Base-by-base conservation (phyloP, 805 yeast genomes). In the Candida nonsorbophila region DNA sequence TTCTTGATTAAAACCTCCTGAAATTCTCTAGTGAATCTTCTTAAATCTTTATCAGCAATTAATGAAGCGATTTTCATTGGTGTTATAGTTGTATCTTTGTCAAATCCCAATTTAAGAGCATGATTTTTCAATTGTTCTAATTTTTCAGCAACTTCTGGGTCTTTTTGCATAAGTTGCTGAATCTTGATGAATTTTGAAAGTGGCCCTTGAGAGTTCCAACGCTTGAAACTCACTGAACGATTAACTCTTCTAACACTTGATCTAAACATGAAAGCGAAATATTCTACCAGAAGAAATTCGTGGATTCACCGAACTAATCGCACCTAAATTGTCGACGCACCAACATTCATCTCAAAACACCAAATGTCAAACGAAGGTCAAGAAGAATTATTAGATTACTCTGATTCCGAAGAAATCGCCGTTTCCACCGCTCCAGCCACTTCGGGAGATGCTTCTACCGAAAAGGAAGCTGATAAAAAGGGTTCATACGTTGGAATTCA, bases 311-410 rank as follows among this genome's bases (percentile, higher is more conserved):
- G 9, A 7, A 7, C 7, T 10, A 18, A 7, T 7, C 20, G 20
- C 7, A 7, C 20, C 20, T 7, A 18, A 18, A 18, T 7, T 18
- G 7, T 18, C 20, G 20, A 7, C 20, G 20, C 7, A 18, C 7
- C 7, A 10, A 7, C 20, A 10, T 18, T 10, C 7, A 18, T 7
- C 20, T 12, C 11, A 11, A 22, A 22, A 7, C 7, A 9, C 24
- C 12, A 22, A 22, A 84, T 85, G 94, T 85, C 95, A 33, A 84
- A 84, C 81, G 94, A 84, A 74, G 94, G 92, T 55, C 97, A 90
- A 83, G 98, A 92, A 84, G 98, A 92, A 75, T 78, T 92, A 59
- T 79, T 92, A 67, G 98, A 92, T 62, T 92, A 92, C 79, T 88
- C 97, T 59, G 98, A 92, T 60, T 84, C 94, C 61, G 98, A 90